A percentile compares a stretch with the other conserved stretches of the same genome.
These are phyloP conservation scores for Cercospora berteroae DNA, from an alignment of 2,329 filamentous ascomycete genomes.

Conservation along the genomic window DNA sequence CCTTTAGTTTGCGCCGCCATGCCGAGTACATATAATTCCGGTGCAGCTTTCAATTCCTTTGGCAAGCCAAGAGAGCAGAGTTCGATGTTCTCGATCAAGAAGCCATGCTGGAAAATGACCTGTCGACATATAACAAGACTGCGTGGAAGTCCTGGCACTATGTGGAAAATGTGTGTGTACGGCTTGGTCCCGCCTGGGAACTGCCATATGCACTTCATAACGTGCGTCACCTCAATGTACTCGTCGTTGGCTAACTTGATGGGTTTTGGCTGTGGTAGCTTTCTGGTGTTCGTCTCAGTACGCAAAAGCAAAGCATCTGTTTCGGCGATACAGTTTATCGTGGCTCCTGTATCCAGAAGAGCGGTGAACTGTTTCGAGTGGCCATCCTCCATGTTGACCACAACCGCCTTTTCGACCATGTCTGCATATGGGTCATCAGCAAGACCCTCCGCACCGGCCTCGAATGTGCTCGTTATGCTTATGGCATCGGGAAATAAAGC, in stretches of 20 bases:
- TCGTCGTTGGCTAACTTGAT: background rate
- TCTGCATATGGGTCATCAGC: background rate
- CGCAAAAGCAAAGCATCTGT: background rate
- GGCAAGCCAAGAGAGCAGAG: background rate
- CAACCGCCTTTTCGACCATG: background rate
- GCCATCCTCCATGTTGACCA: background rate
- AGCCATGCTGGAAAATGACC: background rate
- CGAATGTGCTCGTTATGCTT: background rate
- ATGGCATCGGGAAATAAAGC: background rate
- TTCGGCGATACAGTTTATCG: background rate
- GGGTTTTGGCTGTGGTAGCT: background rate
- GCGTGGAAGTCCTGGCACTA: background rate
- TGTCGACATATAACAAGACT: background rate
- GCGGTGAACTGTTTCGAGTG: background rate
- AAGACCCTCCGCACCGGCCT: background rate
- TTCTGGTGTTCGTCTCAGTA: background rate
- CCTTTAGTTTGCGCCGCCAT: background rate
- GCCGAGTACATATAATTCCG: background rate
- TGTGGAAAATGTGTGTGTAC: background rate
- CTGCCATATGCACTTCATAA: background rate
- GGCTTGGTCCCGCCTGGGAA: background rate
- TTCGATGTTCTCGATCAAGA: background rate
- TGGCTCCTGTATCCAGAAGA: background rate
- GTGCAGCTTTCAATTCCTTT: background rate
- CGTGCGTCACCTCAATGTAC: background rate